Evolutionary conservation across 2,329 filamentous ascomycete species (phyloP).

Genomic region (Ascochyta clinopodiicola): DNA sequence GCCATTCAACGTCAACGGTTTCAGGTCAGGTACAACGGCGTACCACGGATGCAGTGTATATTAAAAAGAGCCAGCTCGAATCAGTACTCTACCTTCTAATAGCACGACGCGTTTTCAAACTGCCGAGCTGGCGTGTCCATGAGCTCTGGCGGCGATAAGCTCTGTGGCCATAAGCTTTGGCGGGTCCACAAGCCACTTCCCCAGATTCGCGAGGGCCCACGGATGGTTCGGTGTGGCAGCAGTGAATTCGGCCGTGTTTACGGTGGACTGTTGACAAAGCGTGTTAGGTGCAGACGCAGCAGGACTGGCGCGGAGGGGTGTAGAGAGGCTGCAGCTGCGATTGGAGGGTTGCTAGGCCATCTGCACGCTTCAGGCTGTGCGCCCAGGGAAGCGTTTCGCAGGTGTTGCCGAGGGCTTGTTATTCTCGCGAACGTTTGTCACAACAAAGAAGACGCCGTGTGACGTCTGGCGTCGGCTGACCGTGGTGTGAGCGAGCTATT

Average conservation of each 20-base stretch:
- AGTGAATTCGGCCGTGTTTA: slow-evolving; percentile 7
- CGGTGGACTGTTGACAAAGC: slow-evolving; percentile 2
- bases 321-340: slow-evolving; percentile 3
- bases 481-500: slow-evolving; percentile 8
- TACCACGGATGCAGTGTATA: background rate
- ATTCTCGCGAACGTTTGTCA: slow-evolving; percentile 7
- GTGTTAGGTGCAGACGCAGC: slow-evolving; percentile 6
- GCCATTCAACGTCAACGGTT: background rate
- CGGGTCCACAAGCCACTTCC: slow-evolving; percentile 17
- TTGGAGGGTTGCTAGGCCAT: slow-evolving; percentile 11
- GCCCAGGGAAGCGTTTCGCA: slow-evolving; percentile 10
- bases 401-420: slow-evolving; percentile 8
- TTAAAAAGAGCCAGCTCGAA: background rate
- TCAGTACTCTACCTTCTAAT: no score
- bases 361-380: slow-evolving; percentile 10
- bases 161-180: background rate
- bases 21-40: slow-evolving; percentile 10
- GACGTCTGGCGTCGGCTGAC: slow-evolving; percentile 16
- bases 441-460: slow-evolving; percentile 16
- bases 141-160: background rate
- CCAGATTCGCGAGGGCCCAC: slow-evolving; percentile 10
- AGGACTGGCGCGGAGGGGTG: slow-evolving; percentile 8
- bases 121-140: background rate
- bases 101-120: background rate
- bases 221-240: slow-evolving; percentile 14